These are phyloP conservation scores for Trichoderma semiorbis DNA, from an alignment of 2,329 filamentous ascomycete genomes.

Conservation along the genomic window DNA sequence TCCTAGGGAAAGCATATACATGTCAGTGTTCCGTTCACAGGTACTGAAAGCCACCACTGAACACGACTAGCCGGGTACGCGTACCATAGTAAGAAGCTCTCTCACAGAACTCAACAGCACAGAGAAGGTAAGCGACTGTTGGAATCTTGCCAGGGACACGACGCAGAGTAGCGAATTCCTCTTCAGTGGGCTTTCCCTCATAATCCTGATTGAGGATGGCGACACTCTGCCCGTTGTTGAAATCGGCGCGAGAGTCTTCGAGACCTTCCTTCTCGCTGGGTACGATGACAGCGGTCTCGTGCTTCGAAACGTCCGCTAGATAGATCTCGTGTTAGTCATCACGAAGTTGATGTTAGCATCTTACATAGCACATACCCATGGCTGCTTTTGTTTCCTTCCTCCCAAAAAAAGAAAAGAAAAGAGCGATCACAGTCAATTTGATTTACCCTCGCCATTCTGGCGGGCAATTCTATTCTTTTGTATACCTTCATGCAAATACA, in stretches of 20 bases:
- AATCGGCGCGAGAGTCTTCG: background rate
- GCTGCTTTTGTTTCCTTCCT: background rate
- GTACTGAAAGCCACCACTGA: slow-evolving; percentile 4
- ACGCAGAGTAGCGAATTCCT: slow-evolving; percentile 50
- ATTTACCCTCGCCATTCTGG: background rate
- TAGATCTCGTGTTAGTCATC: background rate
- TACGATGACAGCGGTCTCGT: background rate
- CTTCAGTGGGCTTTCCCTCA: slow-evolving; percentile 45
- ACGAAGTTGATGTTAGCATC: background rate
- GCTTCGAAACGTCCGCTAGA: background rate
- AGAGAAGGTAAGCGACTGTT: slow-evolving; percentile 52
- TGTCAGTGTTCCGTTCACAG: background rate
- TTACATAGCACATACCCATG: background rate
- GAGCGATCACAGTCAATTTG: background rate
- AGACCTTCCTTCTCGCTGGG: background rate
- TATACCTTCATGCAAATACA: background rate
- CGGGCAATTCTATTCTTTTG: background rate
- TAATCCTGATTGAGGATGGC: background rate
- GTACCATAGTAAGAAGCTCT: slow-evolving; percentile 57
- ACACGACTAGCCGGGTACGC: slow-evolving; percentile 38
- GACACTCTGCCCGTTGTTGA: background rate
- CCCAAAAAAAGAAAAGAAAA: background rate
- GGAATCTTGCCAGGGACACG: slow-evolving; percentile 53
- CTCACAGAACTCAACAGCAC: slow-evolving; percentile 58
- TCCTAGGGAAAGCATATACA: background rate